Evolutionary conservation across 208 protist genomes (phyloP).

Genomic region (Plasmodiophora brassicae): DNA sequence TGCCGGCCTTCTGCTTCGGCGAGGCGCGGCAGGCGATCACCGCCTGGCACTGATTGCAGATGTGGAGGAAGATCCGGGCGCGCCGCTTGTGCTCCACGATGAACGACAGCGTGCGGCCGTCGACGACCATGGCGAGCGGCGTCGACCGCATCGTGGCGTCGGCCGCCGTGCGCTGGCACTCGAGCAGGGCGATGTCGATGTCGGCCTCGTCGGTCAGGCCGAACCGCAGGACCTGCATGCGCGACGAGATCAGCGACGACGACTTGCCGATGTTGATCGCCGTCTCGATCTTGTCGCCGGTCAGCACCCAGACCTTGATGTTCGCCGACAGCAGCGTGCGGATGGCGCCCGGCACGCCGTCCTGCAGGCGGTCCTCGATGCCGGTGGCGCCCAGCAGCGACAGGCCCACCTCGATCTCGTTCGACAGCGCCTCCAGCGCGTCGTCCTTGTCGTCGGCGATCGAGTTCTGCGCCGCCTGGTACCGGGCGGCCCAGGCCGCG

Average conservation of each 20-base stretch:
- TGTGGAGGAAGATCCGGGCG: background rate
- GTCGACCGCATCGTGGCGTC: background rate
- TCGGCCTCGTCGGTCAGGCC: background rate
- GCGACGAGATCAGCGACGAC: background rate
- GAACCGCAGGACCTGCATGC: background rate
- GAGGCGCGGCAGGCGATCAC: conserved; percentile 47
- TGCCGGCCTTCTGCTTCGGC: conserved; percentile 44
- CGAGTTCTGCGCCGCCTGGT: background rate
- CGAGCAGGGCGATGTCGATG: background rate
- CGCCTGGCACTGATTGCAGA: conserved; percentile 31
- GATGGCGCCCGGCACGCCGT: conserved; percentile 74
- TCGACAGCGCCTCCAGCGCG: background rate
- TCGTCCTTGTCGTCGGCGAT: background rate
- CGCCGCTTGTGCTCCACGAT: background rate
- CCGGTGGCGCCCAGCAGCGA: conserved; percentile 44
- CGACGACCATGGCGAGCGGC: background rate
- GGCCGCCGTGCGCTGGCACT: background rate
- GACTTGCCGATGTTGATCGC: conserved; percentile 75
- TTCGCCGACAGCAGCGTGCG: conserved; percentile 57
- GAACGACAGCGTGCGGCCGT: background rate
- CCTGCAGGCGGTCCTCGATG: conserved; percentile 81
- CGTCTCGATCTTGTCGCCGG: conserved; percentile 96
- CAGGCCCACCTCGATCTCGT: conserved; percentile 39
- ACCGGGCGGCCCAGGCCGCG: background rate
- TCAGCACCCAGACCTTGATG: conserved; percentile 93